Base-by-base conservation (phyloP, 179 eudicot species). In the Drosera spatulata region DNA sequence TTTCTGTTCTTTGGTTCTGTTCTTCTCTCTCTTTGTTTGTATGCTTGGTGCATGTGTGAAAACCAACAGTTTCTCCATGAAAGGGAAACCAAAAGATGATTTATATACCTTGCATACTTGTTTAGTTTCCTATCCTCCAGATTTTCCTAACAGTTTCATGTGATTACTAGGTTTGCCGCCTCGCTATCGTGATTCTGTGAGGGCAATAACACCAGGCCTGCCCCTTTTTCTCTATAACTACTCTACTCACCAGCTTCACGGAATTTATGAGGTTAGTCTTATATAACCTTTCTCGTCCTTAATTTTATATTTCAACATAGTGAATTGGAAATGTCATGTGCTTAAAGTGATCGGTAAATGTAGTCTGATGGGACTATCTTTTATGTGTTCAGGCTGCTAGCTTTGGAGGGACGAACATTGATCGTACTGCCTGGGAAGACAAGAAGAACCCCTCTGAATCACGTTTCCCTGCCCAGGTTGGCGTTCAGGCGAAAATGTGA, bases 241-340 rank as follows among this genome's bases (percentile, higher is more conserved):
- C 80, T 86, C 99, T 66, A 93, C 99, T 73, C 99, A 93, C 80
- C 97, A 93, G 70, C 86, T 93, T 71, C 99, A 93, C 79, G 99
- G 99, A 38, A 72, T 93, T 57, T 93, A 86, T 73, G 97, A 93
- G 97, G 99, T 93, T 69, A 64, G 77, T 65, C 33, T 70, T 37
- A 13, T 22, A 59, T 44, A 8, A 55, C 54, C 53, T 50, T 14
- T 67, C 4, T 22, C 41, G 55, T 44, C 67, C 61, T 61, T 46
- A 7, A 45, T 1, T 51, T 14, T 9, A 51, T 11, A 9, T 11
- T 0, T 2, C 3, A 1, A 5, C 10, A 38, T 55, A 37, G 39
- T 38, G 22, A 37, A n/a, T 55, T 55, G 8, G 6, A 33, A 37
- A 55, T 2, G 33, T 22, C 33, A 22, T 22, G 33, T 22, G 33